Base-by-base conservation (phyloP, 148 eudicot species). In the Oxyria digyna region DNA sequence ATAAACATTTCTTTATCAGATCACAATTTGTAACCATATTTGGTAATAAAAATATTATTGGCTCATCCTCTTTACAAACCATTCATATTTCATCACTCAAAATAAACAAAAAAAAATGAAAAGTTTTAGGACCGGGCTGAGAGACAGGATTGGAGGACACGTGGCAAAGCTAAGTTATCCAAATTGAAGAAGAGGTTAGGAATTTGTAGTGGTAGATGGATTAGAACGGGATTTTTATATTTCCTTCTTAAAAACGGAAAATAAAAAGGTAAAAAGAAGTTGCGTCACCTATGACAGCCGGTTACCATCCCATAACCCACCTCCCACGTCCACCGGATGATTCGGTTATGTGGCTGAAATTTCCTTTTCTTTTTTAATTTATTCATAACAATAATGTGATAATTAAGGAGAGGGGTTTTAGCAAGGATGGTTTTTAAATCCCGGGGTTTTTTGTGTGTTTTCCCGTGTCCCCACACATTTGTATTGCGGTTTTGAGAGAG, bases 331-430 rank as follows among this genome's bases (percentile, higher is more conserved):
- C 70, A 78, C 81, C 65, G 75, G 73, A 66, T 38, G 59, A 35
- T 62, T 67, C 73, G 75, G 84, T 81, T 81, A 42, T 73, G 82
- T 81, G 85, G 81, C 67, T 73, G 76, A 68, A 76, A 81, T 74
- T 68, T n/a, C 27, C 15, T 75, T 81, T 64, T 6, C 0, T 63
- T n/a, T 63, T 31, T 63, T 32, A 5, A 2, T 8, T 3, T 31
- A 4, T 5, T 15, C n/a, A 9, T 27, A 59, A 57, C 27, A 37
- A 18, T 33, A 32, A 63, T 14, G n/a, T n/a, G 8, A 35, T 8
- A 38, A 35, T 66, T 24, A 27, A 73, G 71, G 75, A 70, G 68
- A 67, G 82, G 82, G 85, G 85, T 81, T 81, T 81, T 75, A 75
- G 81, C 79, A 78, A 77, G 79, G 62, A 45, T 70, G 73, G 68